Evolutionary conservation across 768 basidiomycete genomes (phyloP), one percentile per base, ranked within the genome.

Genomic region (Auriculariales sp.): DNA sequence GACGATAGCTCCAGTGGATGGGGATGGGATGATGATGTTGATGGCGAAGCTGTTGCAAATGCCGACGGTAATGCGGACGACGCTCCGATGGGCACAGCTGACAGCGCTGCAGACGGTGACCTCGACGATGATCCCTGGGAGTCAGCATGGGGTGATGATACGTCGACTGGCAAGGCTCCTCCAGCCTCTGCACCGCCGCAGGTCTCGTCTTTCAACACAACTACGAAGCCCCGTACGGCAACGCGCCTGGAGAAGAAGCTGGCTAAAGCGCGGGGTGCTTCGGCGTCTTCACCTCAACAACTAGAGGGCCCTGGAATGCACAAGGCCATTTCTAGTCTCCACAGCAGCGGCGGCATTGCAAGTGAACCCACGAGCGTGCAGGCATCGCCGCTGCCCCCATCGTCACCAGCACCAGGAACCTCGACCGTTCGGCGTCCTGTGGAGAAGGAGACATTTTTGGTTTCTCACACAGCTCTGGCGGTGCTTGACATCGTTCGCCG

Each of bases 401-500:
- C n/a, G n/a, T n/a, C n/a, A n/a, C n/a, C n/a, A n/a, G n/a, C n/a
- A n/a, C n/a, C n/a, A n/a, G n/a, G n/a, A n/a, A n/a, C n/a, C n/a
- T n/a, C n/a, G n/a, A n/a, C n/a, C 39, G 19, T 4, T 11, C 12
- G 39, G 19, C 39, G 17, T 25, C 39, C 17, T 17, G 24, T 33
- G 2, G 62, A 64, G n/a, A 73, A 70, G 55, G 83, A 86, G 56
- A 61, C 65, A 0, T 87, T 80, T 60, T 53, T 69, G 10, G 81
- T 83, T 22, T 81, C 84, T 11, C 67, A 65, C 24, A 71, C 73
- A 19, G 72, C 72, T 35, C 76, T 71, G 53, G 71, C 69, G 10
- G 65, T 86, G 33, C 56, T 81, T 35, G 65, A 62, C 36, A 69
- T 74, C 27, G 77, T 84, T 0, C 74, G 79, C 58, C 75, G 77